Conservation (phyloP, 306 rosid species). For the Ormosia semicastrata region DNA sequence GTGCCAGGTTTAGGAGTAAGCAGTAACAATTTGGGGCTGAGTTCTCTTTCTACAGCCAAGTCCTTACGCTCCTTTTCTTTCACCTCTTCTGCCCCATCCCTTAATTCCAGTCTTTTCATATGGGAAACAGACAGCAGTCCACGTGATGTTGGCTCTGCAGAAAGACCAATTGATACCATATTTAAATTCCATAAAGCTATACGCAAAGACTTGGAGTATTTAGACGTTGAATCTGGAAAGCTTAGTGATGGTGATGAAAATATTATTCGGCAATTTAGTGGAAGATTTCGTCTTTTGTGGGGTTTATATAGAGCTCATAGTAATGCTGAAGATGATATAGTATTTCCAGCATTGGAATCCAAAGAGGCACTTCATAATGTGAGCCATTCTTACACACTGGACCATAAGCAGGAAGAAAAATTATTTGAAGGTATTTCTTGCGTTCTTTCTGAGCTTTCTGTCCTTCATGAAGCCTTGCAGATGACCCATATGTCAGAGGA, state of each 20-base stretch:
- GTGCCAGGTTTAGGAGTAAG: slow-evolving; percentile 96
- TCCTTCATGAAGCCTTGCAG: slow-evolving; percentile 68
- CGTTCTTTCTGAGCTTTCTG: slow-evolving; percentile 86
- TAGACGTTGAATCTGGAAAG: slow-evolving; percentile 97
- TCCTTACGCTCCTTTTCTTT: slow-evolving; percentile 84
- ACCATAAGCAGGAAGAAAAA: slow-evolving; percentile 94
- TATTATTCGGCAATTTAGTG: slow-evolving; percentile 72
- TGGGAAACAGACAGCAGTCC: slow-evolving; percentile 85
- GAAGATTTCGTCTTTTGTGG: slow-evolving; percentile 97
- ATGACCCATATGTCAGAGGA: slow-evolving; percentile 39
- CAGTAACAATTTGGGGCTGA: slow-evolving; percentile 77
- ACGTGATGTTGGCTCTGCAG: slow-evolving; percentile 68
- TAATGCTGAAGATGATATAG: slow-evolving; percentile 98
- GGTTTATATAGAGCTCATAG: slow-evolving; percentile 99
- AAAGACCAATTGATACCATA: slow-evolving; percentile 95
- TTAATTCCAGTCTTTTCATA: slow-evolving; percentile 86
- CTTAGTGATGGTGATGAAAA: slow-evolving; percentile 82
- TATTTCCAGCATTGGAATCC: slow-evolving; percentile 97
- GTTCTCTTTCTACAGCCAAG: slow-evolving; percentile 74
- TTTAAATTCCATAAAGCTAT: slow-evolving; percentile 98
- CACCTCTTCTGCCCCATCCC: slow-evolving; percentile 86
- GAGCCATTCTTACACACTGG: slow-evolving; percentile 92
- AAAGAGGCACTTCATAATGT: slow-evolving; percentile 97
- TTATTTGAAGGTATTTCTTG: slow-evolving; percentile 84
- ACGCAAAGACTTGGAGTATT: slow-evolving; percentile 95